phyloP scores from a whole-genome alignment of 495 filamentous ascomycete genomes.

The Clohesyomyces aquaticus region DNA sequence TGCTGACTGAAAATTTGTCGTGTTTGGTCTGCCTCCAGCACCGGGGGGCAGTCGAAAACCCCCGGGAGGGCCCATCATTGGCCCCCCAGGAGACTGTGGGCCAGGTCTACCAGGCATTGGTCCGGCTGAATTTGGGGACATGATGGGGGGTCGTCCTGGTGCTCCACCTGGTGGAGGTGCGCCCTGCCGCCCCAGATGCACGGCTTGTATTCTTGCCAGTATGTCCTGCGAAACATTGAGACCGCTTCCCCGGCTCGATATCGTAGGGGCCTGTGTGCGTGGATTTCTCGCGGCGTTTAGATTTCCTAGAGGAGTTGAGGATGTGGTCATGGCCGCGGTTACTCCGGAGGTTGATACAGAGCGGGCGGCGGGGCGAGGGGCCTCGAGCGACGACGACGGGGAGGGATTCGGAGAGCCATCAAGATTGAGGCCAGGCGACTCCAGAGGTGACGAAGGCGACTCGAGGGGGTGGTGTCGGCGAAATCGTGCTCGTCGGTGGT shows the following conservation, averaged over 20 bases:
- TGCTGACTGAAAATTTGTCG: constrained; percentile 43
- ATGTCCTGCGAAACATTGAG: constrained; percentile 72
- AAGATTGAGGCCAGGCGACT: constrained; percentile 13
- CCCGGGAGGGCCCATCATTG: constrained; percentile 13
- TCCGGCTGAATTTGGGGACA: constrained; percentile 14
- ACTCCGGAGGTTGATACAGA: constrained; percentile 49
- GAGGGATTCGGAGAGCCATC: constrained; percentile 15
- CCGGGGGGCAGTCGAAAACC: constrained; percentile 42
- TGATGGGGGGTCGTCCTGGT: constrained; percentile 26
- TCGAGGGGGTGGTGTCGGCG: constrained; percentile 8
- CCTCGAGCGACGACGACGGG: no score
- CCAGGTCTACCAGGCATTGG: constrained; percentile 10
- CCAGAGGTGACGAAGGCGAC: constrained; percentile 17
- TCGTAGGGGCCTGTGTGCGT: constrained; percentile 50
- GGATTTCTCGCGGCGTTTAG: constrained; percentile 78
- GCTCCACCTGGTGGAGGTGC: constrained; percentile 32
- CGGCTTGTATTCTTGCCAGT: constrained; percentile 56
- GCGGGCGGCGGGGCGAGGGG: constrained; percentile 29
- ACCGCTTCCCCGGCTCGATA: constrained; percentile 58
- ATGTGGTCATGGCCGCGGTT: constrained; percentile 62
- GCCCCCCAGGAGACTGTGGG: constrained; percentile 20
- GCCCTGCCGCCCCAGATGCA: constrained; percentile 45
- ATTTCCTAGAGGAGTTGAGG: constrained; percentile 79
- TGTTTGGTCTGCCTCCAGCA: constrained; percentile 32
- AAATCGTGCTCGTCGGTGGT: constrained; percentile 12